Percentiles rank a stretch among this genome's conserved stretches.
Evolutionary conservation across 2,329 filamentous ascomycete species (phyloP).

Genomic region (Fusarium equiseti): DNA sequence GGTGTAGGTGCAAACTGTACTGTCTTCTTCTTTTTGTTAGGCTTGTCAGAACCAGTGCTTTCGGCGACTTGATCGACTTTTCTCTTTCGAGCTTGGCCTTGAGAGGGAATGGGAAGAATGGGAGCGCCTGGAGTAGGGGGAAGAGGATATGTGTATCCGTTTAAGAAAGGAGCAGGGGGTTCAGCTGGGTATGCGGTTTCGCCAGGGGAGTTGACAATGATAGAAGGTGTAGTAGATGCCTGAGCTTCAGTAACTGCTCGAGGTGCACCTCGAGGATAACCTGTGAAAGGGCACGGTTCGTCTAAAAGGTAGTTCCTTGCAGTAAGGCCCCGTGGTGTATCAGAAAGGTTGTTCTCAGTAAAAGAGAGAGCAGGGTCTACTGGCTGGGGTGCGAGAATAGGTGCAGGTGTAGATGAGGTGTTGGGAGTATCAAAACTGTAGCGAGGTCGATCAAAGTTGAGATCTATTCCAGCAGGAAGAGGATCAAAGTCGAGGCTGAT

Average conservation of each 20-base stretch:
- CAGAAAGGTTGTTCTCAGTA: not conserved
- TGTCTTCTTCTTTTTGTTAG: not conserved
- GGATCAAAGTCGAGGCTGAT: not conserved
- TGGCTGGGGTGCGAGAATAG: not conserved
- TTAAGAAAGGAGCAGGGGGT: not conserved
- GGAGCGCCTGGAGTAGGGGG: not conserved
- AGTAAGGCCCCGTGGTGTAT: not conserved
- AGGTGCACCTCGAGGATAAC: not conserved
- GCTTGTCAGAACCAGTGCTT: not conserved
- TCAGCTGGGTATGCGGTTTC: not conserved
- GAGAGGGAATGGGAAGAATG: not conserved
- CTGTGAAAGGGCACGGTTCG: not conserved
- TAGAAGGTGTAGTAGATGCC: not conserved
- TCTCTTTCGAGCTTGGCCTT: not conserved
- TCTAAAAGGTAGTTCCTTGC: fast-evolving
- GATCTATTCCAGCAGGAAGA: not conserved
- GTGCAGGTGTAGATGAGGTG: not conserved
- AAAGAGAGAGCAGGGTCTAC: not conserved
- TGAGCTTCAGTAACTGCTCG: not conserved
- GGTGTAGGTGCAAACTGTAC: not conserved
- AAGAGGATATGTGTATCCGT: not conserved
- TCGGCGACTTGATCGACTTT: not conserved
- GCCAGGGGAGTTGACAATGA: not conserved
- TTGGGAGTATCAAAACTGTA: not conserved
- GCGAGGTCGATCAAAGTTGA: not conserved